Evolutionary conservation across 495 filamentous ascomycete species (phyloP).

Genomic region (Articulospora tetracladia): DNA sequence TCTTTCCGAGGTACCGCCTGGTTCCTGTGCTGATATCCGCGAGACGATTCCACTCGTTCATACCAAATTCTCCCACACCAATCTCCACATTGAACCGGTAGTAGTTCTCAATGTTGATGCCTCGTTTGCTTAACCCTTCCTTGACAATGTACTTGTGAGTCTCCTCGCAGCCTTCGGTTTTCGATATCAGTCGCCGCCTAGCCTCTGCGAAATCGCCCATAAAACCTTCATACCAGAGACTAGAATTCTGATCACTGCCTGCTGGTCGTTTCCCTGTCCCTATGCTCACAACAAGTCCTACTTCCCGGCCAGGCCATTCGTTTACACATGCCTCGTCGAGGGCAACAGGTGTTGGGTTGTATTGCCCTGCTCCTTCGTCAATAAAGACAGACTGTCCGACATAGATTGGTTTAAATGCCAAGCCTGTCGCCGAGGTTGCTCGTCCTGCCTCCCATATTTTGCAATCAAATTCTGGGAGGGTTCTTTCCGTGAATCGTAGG

Average conservation of each 20-base stretch:
- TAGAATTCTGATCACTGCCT: conserved; percentile 59
- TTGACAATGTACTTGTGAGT: conserved; percentile 80
- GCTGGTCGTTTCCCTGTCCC: conserved; percentile 87
- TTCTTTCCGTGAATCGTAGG: conserved; percentile 92
- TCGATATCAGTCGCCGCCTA: conserved; percentile 71
- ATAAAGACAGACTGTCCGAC: conserved; percentile 91
- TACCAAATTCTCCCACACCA: conserved; percentile 94
- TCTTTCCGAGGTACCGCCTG: conserved; percentile 70
- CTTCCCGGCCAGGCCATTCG: conserved; percentile 90
- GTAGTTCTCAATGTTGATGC: conserved; percentile 87
- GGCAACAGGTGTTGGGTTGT: conserved; percentile 81
- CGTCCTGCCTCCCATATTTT: conserved; percentile 95
- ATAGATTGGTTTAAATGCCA: conserved; percentile 94
- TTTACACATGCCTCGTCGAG: conserved; percentile 88
- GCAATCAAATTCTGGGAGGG: conserved; percentile 85
- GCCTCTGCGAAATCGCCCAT: conserved; percentile 91
- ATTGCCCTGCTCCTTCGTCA: conserved; percentile 88
- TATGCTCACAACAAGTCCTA: conserved; percentile 86
- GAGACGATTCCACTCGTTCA: conserved; percentile 96
- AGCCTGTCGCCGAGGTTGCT: conserved; percentile 85
- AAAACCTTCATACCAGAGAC: conserved; percentile 91
- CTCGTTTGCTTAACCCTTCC: conserved; percentile 69
- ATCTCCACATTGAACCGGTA: conserved; percentile 97
- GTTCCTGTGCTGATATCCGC: conserved; percentile 93
- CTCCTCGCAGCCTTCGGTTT: conserved; percentile 92